These are phyloP conservation scores for Artemisia argyi DNA, from an alignment of 129 eudicot genomes.

Conservation along the genomic window DNA sequence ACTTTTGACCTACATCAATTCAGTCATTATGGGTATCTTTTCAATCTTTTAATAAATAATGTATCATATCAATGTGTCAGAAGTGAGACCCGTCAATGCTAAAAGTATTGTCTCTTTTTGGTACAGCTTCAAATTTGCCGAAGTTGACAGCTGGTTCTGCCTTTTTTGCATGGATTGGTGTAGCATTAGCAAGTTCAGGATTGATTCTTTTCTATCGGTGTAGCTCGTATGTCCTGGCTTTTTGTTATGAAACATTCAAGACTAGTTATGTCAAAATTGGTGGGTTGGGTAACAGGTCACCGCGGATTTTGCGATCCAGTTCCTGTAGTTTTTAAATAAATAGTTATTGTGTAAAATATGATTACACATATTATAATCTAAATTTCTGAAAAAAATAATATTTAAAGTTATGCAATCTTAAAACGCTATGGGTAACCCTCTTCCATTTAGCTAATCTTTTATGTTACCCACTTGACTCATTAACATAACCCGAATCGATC, in stretches of 20 bases:
- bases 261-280: neutral
- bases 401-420: too few species aligned
- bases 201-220: slow-evolving; percentile 78
- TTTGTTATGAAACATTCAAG: neutral
- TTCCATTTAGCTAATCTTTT: too few species aligned
- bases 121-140: slow-evolving; percentile 76
- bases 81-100: slow-evolving; percentile 8
- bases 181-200: slow-evolving; percentile 67
- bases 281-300: neutral
- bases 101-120: slow-evolving; percentile 16
- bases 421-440: too few species aligned
- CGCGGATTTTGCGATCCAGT: too few species aligned
- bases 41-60: slow-evolving; percentile 6
- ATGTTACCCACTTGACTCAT: too few species aligned
- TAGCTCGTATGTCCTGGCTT: slow-evolving; percentile 62
- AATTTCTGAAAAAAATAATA: too few species aligned
- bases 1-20: slow-evolving; percentile 66
- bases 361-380: too few species aligned
- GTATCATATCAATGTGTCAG: slow-evolving; percentile 3
- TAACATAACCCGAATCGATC: too few species aligned
- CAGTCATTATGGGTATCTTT: slow-evolving; percentile 80
- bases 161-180: slow-evolving; percentile 93
- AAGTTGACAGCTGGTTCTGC: slow-evolving; percentile 80
- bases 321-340: too few species aligned
- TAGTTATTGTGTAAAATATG: too few species aligned